Evolutionary conservation across 306 rosid genomes (phyloP), one percentile per base, ranked within the genome.

Genomic region (Pyrus bretschneideri): DNA sequence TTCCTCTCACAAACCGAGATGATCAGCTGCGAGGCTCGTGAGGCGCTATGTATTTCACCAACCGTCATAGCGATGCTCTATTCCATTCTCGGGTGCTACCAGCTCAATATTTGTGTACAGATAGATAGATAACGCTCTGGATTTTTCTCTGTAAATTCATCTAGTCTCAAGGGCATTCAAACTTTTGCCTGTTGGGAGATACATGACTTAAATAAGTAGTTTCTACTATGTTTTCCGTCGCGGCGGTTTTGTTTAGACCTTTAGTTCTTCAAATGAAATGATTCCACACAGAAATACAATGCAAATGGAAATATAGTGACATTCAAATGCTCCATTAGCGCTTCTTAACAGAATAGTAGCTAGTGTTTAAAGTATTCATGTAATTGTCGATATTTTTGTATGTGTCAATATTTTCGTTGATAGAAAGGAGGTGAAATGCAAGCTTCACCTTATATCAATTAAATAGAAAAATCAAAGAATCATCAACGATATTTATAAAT

Each of bases 1-100:
- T 91, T 49, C 98, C 98, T 70, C 98, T 96, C 63, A 96, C 99
- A 22, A 91, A 93, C 83, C 90, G 85, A 75, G 98, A 93, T 54
- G 88, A 86, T 63, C 99, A 93, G 82, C 74, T 96, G 81, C 85
- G 81, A 60, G 93, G 89, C 42, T 31, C 75, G 55, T 74, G 79
- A 85, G 55, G 35, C 40, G 71, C 58, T 9, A 35, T 70, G 23
- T n/a, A 55, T 79, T 76, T 58, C 45, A 72, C 10, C 63, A 64
- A 61, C 71, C 22, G 35, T 42, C 25, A 11, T 17, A 64, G 21
- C 13, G 65, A 21, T 73, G 69, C 12, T 22, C 44, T 4, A 4
- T 52, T 2, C 18, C 8, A 1, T n/a, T 11, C 49, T 46, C 12
- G 52, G 71, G 51, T 67, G 71, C 21, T 14, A 35, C 42, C 31